These are phyloP conservation scores for Tuber magnatum DNA, from an alignment of 495 filamentous ascomycete species.

Conservation along the genomic window DNA sequence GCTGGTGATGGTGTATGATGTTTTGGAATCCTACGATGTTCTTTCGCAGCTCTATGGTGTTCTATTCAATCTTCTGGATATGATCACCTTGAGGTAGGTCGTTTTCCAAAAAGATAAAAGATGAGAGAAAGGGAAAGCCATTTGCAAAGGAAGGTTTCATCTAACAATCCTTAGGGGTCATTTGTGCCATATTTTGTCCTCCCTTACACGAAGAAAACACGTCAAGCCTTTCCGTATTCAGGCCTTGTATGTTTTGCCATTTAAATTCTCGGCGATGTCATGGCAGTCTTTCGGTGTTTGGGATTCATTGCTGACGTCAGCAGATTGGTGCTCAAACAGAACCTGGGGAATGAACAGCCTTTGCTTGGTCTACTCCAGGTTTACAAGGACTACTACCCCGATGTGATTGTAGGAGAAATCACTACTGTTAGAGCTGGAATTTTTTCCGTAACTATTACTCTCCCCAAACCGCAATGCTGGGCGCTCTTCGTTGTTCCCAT, in stretches of 20 bases:
- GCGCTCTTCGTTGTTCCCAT: slow-evolving; percentile 8
- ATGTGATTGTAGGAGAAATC: slow-evolving; percentile 69
- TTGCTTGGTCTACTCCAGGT: slow-evolving; percentile 70
- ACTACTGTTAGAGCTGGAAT: slow-evolving; percentile 50
- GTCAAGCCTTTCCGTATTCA: slow-evolving; percentile 82
- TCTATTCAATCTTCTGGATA: slow-evolving; percentile 77
- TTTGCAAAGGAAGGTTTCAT: slow-evolving; percentile 30
- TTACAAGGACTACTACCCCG: slow-evolving; percentile 85
- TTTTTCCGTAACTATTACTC: slow-evolving; percentile 48
- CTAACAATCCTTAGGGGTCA: slow-evolving; percentile 46
- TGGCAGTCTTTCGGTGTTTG: slow-evolving; percentile 14
- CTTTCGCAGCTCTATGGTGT: slow-evolving; percentile 68
- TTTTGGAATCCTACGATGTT: slow-evolving; percentile 57
- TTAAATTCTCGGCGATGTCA: slow-evolving; percentile 7
- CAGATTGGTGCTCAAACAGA: slow-evolving; percentile 55
- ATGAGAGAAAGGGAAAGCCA: background rate
- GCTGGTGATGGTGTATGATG: slow-evolving; percentile 70
- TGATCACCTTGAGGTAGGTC: slow-evolving; percentile 60
- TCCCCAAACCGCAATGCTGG: background rate
- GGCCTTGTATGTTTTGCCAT: slow-evolving; percentile 55
- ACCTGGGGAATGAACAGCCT: slow-evolving; percentile 63
- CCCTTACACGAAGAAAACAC: slow-evolving; percentile 78
- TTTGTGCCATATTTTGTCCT: slow-evolving; percentile 74
- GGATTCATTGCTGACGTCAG: slow-evolving; percentile 19
- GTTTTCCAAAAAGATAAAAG: slow-evolving; percentile 1